A percentile compares a stretch with the other conserved stretches of the same genome.
phyloP scores from a whole-genome alignment of 768 basidiomycete species.

The Sarcodon aspratus region DNA sequence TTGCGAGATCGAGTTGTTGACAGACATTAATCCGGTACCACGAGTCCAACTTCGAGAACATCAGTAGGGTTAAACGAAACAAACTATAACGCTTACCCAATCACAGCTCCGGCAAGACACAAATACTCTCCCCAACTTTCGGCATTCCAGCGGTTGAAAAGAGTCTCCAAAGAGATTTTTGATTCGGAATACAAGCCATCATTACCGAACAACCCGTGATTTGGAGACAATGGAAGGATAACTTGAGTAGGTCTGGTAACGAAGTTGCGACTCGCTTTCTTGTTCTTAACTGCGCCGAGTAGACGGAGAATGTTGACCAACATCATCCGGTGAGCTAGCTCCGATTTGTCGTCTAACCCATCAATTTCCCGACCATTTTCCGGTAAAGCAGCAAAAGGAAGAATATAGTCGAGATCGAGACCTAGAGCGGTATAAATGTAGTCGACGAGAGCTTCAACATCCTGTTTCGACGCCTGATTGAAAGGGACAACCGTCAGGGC shows the following conservation, averaged over 20 bases:
- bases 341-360: slow-evolving; percentile 91
- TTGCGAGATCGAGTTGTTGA: slow-evolving; percentile 89
- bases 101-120: slow-evolving; percentile 95
- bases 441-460: slow-evolving; percentile 95
- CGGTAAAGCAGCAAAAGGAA: slow-evolving; percentile 96
- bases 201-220: slow-evolving; percentile 96
- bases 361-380: slow-evolving; percentile 99
- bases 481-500: slow-evolving; percentile 96
- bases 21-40: slow-evolving; percentile 94
- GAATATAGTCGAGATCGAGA: slow-evolving; percentile 95
- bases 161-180: slow-evolving; percentile 94
- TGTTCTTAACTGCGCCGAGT: slow-evolving; percentile 93
- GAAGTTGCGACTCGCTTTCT: slow-evolving; percentile 95
- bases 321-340: slow-evolving; percentile 98
- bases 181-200: slow-evolving; percentile 98
- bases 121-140: slow-evolving; percentile 99
- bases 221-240: slow-evolving; percentile 93
- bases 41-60: slow-evolving; percentile 73
- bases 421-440: slow-evolving; percentile 95
- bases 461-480: slow-evolving; percentile 98
- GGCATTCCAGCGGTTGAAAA: slow-evolving; percentile 96
- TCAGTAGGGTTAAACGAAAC: background rate
- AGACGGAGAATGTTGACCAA: slow-evolving; percentile 92
- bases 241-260: slow-evolving; percentile 98
- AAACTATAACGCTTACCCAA: slow-evolving; percentile 52